Evolutionary conservation across 2,329 filamentous ascomycete species (phyloP).

Genomic region (Diplocarpon rosae): DNA sequence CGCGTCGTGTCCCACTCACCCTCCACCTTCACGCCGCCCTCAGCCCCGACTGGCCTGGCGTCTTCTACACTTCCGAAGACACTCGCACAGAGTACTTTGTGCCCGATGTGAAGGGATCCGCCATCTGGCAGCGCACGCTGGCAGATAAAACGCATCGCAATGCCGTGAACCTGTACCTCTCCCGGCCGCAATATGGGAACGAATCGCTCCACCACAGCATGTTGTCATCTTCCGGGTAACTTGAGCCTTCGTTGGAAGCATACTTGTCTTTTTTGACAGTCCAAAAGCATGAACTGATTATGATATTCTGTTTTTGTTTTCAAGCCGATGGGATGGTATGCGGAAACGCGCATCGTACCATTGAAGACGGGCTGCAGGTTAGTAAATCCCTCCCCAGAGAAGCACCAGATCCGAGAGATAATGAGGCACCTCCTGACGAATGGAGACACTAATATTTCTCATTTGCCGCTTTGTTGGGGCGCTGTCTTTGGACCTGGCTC

Average conservation of each 20-base stretch:
- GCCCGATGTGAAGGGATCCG: not conserved
- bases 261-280: no score
- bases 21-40: constrained; percentile 30
- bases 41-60: constrained; percentile 33
- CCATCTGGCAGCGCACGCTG: constrained; percentile 28
- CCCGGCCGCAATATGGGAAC: constrained; percentile 39
- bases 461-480: constrained; percentile 24
- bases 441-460: no score
- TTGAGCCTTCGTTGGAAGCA: no score
- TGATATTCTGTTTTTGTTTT: constrained; percentile 28
- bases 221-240: constrained; percentile 30
- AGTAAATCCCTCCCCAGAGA: no score
- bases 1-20: constrained; percentile 25
- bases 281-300: no score
- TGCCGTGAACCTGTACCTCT: constrained; percentile 31
- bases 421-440: no score
- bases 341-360: constrained; percentile 30
- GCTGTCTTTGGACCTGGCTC: not conserved
- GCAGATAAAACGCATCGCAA: constrained; percentile 21
- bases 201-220: constrained; percentile 38
- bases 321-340: constrained; percentile 44
- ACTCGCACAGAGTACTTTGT: not conserved
- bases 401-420: no score
- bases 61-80: constrained; percentile 28
- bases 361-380: constrained; percentile 11